These are phyloP conservation scores for Citrus maxima DNA, from an alignment of 345 rosid species.

Conservation along the genomic window DNA sequence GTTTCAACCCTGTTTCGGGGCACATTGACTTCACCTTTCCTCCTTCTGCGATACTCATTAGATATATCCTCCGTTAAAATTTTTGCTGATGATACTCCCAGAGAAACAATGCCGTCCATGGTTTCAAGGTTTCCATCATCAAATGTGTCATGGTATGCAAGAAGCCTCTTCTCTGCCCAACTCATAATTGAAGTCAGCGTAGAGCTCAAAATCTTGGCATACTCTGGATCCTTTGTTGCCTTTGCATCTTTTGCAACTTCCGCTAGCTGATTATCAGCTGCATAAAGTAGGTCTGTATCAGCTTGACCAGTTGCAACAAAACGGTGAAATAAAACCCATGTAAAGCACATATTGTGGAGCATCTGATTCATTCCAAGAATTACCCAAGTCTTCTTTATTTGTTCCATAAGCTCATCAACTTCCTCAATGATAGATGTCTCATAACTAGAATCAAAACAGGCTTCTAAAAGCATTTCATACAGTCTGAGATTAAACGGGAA, in stretches of 20 bases:
- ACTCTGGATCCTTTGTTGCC: slow-evolving; percentile 79
- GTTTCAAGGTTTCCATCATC: slow-evolving; percentile 58
- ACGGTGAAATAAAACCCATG: slow-evolving; percentile 88
- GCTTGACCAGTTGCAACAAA: slow-evolving; percentile 81
- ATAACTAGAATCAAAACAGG: slow-evolving; percentile 75
- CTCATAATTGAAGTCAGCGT: slow-evolving; percentile 80
- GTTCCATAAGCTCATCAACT: slow-evolving; percentile 91
- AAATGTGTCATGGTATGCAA: slow-evolving; percentile 95
- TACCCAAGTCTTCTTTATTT: slow-evolving; percentile 95
- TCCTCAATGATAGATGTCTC: slow-evolving; percentile 77
- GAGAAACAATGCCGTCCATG: slow-evolving; percentile 83
- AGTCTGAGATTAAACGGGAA: slow-evolving; percentile 80
- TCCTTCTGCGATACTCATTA: slow-evolving; percentile 83
- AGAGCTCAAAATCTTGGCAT: slow-evolving; percentile 78
- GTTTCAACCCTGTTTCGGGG: slow-evolving; percentile 84
- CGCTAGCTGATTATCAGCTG: slow-evolving; percentile 67
- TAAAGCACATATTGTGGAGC: slow-evolving; percentile 83
- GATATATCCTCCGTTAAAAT: slow-evolving; percentile 94
- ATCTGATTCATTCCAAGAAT: slow-evolving; percentile 83
- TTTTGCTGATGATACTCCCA: slow-evolving; percentile 88
- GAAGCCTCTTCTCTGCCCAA: slow-evolving; percentile 97
- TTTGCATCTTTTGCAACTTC: slow-evolving; percentile 98
- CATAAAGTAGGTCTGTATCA: slow-evolving; percentile 74
- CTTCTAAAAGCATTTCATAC: slow-evolving; percentile 82
- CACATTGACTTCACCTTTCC: slow-evolving; percentile 83